Base-by-base conservation (phyloP, 2,329 filamentous ascomycete genomes). In the Verticillium tricorpus region DNA sequence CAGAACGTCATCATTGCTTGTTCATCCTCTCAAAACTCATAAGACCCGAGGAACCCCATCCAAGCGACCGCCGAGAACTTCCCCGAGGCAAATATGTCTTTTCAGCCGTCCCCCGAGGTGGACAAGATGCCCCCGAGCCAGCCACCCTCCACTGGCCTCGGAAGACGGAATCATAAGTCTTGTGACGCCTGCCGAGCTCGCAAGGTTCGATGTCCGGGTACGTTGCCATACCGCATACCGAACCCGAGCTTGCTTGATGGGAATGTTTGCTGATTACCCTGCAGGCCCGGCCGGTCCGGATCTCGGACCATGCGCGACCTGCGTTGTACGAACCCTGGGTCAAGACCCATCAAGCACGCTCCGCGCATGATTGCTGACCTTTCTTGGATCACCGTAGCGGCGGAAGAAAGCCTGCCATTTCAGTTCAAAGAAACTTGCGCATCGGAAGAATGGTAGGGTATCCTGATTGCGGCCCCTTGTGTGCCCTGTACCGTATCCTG, bases 101-200 rank as follows among this genome's bases (percentile, higher is more conserved):
- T 19, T 5, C n/a, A 52, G 19, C 8, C n/a, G 9, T 11, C n/a
- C 45, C 9, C 45, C 45, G 45, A 52, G 19, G 22, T 19, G n/a
- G n/a, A 25, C 45, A 11, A 52, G n/a, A 52, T 52, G 45, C n/a
- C 45, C 1, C 19, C 45, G 45, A 25, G 45, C n/a, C 45, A 52
- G 45, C 22, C 7, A 11, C n/a, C 19, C 7, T 14, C 45, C 19
- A n/a, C 22, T 6, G 45, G 45, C 45, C 9, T 57, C n/a, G 45
- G 45, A 52, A 52, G 19, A 22, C n/a, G 19, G 22, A 52, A 52
- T 22, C 68, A 68, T 61, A 74, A 70, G 63, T 71, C 73, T 6
- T 78, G 76, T 66, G 74, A 77, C 65, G 67, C 70, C 50, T 78
- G 76, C 67, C 76, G 77, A 65, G 62, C 67, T n/a, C 73, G 76